Percentiles rank a stretch among this genome's conserved stretches.
These are phyloP conservation scores for Coprinopsis cinerea DNA, from an alignment of 768 basidiomycete genomes.

Conservation along the genomic window DNA sequence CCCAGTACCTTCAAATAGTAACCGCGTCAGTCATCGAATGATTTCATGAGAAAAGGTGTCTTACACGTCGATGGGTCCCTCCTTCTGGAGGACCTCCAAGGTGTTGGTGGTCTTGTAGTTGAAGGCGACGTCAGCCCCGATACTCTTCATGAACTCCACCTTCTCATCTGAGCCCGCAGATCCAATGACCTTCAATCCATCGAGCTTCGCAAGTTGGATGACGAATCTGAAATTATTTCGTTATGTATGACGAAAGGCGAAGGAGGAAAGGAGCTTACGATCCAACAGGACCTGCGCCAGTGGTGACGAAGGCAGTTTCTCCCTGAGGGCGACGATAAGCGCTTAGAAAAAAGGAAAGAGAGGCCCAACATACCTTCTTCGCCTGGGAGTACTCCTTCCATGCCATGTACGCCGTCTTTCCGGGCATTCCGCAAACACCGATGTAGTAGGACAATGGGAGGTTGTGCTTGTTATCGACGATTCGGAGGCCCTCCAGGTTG, in stretches of 20 bases:
- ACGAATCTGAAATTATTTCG: background rate
- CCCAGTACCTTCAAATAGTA: conserved; percentile 21
- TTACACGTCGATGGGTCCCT: conserved; percentile 52
- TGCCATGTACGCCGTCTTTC: conserved; percentile 30
- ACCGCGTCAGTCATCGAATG: too few species aligned
- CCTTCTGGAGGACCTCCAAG: conserved; percentile 35
- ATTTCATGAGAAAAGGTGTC: conserved; percentile 1
- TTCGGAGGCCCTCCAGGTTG: conserved; percentile 15
- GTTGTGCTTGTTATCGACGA: conserved; percentile 35
- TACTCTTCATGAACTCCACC: conserved; percentile 42
- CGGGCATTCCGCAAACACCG: conserved; percentile 51
- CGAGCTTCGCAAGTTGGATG: conserved; percentile 3
- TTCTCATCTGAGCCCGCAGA: conserved; percentile 60
- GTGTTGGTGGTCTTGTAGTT: conserved; percentile 55
- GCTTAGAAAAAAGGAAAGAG: background rate
- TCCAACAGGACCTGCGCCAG: conserved; percentile 26
- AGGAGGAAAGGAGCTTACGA: conserved; percentile 16
- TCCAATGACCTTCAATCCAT: conserved; percentile 50
- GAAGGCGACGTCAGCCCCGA: conserved; percentile 56
- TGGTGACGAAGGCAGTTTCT: conserved; percentile 22
- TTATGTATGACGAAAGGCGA: background rate
- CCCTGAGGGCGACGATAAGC: conserved; percentile 12
- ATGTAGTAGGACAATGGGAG: conserved; percentile 45
- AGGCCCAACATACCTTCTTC: conserved; percentile 22
- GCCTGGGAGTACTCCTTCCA: conserved; percentile 25